Conservation (phyloP, 768 basidiomycete species). For the Pleurotus tuoliensis region DNA sequence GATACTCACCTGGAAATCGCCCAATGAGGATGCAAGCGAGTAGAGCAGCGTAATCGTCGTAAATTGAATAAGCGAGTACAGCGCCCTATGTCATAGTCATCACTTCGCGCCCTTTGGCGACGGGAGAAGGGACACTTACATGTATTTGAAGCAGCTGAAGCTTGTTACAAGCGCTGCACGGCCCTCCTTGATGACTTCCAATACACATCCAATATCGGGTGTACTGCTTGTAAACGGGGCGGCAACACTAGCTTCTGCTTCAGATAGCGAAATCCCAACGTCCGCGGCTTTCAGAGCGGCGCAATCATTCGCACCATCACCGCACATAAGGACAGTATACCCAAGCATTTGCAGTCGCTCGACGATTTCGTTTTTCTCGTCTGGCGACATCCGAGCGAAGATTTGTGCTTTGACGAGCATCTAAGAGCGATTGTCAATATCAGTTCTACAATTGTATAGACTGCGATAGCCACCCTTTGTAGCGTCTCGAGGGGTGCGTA, state of each 20-base stretch:
- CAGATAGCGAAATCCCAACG: slow-evolving; percentile 93
- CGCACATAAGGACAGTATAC: slow-evolving; percentile 97
- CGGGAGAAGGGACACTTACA: slow-evolving; percentile 50
- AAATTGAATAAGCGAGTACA: slow-evolving; percentile 98
- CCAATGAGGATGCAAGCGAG: slow-evolving; percentile 93
- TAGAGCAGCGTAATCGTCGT: slow-evolving; percentile 96
- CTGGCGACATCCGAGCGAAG: slow-evolving; percentile 98
- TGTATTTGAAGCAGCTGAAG: slow-evolving; percentile 99
- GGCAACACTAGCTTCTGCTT: slow-evolving; percentile 97
- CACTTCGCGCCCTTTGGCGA: background rate
- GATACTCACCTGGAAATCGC: slow-evolving; percentile 84
- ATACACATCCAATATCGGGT: slow-evolving; percentile 92
- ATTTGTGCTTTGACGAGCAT: slow-evolving; percentile 97
- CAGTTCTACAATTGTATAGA: too few relatives aligned
- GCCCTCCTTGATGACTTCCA: slow-evolving; percentile 96
- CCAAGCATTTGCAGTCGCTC: slow-evolving; percentile 90
- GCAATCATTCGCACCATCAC: slow-evolving; percentile 98
- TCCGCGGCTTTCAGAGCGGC: slow-evolving; percentile 98
- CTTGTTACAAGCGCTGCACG: slow-evolving; percentile 94
- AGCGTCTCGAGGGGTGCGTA: slow-evolving; percentile 91
- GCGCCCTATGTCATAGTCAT: slow-evolving; percentile 58
- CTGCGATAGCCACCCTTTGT: slow-evolving; percentile 63
- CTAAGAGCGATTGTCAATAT: slow-evolving; percentile 32
- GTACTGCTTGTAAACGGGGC: slow-evolving; percentile 94
- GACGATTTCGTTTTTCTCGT: slow-evolving; percentile 98